Evolutionary conservation across 2,329 filamentous ascomycete genomes (phyloP), one percentile per base, ranked within the genome.

Genomic region (Nemania sp.): DNA sequence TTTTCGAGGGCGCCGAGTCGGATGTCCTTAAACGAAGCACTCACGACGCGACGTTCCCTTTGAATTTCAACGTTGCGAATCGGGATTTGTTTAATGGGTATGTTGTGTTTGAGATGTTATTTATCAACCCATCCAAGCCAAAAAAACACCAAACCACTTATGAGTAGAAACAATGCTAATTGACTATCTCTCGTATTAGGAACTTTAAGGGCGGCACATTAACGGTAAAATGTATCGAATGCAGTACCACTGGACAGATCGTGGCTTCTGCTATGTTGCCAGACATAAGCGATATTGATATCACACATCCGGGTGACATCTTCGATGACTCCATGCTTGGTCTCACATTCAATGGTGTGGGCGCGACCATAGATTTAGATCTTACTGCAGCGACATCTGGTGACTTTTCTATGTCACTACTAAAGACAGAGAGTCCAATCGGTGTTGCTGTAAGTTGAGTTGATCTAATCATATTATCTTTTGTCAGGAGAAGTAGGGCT

Each of bases 341-440:
- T 0, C 54, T 77, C 18, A 68, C 64, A 13, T 77, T 77, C 68
- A 68, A 74, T 18, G 75, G 75, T 7, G 74, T 76, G 13, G 72
- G 73, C 11, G 75, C 72, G 2, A 67, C 69, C 10, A 59, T 77
- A 15, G 67, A 76, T n/a, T 38, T 77, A 1, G 69, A 68, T 29
- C 18, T 76, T 35, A 62, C 64, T 1, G 69, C 72, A 1, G 64
- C 43, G 2, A 63, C 59, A 5, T 60, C 67, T 11, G 71, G 72
- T 15, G 62, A 71, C 26, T 73, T 75, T 54, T 62, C 68, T 0
- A 18, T 76, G 2, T 74, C 75, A 18, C 49, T 77, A 2, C 68
- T 75, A 29, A 64, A 61, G 26, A 62, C 72, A 3, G 66, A 73
- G 60, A 73, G 63, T 6, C 74, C 74, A 0, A 62, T 76, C 7